Percentiles rank a stretch among this genome's conserved stretches.
phyloP scores from a whole-genome alignment of 768 basidiomycete species.

The Kwoniella europaea region DNA sequence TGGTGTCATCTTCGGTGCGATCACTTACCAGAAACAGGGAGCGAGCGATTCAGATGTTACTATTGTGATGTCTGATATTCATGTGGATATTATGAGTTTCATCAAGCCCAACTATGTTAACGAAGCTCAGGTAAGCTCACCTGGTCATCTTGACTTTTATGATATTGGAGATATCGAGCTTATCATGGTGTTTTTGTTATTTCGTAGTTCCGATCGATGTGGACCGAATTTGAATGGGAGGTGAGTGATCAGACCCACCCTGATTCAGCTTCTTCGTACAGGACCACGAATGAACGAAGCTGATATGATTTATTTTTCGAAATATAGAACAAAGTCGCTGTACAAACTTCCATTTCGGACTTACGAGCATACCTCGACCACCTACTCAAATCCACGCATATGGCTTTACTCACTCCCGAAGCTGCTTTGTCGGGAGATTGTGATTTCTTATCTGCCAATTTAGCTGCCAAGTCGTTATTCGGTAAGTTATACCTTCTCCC shows the following conservation, averaged over 20 bases:
- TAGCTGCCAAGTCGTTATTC: conserved; percentile 93
- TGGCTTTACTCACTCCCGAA: conserved; percentile 93
- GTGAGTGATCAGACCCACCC: conserved; percentile 1
- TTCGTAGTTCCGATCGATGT: conserved; percentile 73
- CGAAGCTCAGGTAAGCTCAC: conserved; percentile 75
- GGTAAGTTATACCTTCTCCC: conserved; percentile 64
- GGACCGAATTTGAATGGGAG: conserved; percentile 99
- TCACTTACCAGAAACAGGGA: conserved; percentile 90
- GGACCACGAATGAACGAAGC: background rate
- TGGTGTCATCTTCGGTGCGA: conserved; percentile 96
- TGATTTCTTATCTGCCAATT: conserved; percentile 93
- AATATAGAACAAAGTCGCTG: conserved; percentile 83
- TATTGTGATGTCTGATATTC: conserved; percentile 91
- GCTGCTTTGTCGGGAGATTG: conserved; percentile 89
- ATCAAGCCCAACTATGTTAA: conserved; percentile 95
- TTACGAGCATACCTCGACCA: conserved; percentile 88
- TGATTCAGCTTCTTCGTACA: background rate
- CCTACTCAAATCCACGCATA: conserved; percentile 96
- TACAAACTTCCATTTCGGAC: conserved; percentile 79
- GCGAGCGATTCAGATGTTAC: conserved; percentile 71
- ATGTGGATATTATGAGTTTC: conserved; percentile 96
- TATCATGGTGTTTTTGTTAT: background rate
- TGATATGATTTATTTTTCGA: background rate
- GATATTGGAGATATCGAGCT: too few species aligned
- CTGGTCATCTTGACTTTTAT: background rate